Base-by-base conservation (phyloP, 352 stramenopile genomes). In the Globisporangium paroecandrum region DNA sequence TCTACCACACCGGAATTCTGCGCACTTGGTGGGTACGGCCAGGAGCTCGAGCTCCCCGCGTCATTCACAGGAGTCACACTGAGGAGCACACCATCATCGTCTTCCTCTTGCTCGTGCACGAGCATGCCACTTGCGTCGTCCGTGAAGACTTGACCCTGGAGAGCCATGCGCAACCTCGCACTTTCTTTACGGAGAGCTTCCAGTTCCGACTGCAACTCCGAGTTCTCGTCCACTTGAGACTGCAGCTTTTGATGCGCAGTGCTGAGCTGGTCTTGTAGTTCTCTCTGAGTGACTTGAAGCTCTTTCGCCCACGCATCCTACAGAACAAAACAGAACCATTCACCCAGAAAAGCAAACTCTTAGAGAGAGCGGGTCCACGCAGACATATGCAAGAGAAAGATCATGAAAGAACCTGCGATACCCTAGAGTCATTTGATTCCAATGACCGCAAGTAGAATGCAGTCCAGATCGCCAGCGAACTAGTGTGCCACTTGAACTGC, bases 401-500 rank as follows among this genome's bases (percentile, higher is more conserved):
- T 38, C 70, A 70, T 64, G 51, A 64, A 80, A 77, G 66, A 72
- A 90, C 76, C 76, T 90, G 73, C 27, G 77, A 78, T 91, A 92
- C 83, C 81, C 81, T 73, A 71, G 81, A 89, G 70, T 91, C 84
- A 76, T 89, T 91, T 64, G 81, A 89, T 75, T 93, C 85, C 65
- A 96, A 73, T 27, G 88, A 89, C 3, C 88, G 86, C 68, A 96
- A 74, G 73, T 96, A 96, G 64, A 96, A 94, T 5, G 77, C 69
- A 27, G 84, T 85, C 88, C 88, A 96, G 63, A 94, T 91, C 20
- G 78, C 77, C 47, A 96, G 64, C 2, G 85, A 90, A 60, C 88
- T 94, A 20, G 81, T 91, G 64, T 96, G 88, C 88, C 88, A 96
- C 62, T 92, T 92, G 76, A 89, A 94, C 67, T 90, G 82, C 41